Evolutionary conservation across 176 grass and related monocot genomes (phyloP), one percentile per base, ranked within the genome.

Genomic region (Cenchrus americanus): DNA sequence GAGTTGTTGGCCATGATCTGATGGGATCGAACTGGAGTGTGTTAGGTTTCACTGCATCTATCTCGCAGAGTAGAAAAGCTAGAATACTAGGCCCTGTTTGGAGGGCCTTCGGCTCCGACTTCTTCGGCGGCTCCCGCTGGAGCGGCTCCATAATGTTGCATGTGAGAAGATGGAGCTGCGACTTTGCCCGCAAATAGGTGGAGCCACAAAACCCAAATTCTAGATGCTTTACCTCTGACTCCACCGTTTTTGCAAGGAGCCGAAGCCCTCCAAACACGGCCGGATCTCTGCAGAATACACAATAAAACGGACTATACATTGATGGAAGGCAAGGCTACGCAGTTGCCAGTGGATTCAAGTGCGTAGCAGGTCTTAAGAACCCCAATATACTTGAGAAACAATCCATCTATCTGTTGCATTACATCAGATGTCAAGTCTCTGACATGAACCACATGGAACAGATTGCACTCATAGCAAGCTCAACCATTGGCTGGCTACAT

Each of bases 1-100:
- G 80, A 69, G 80, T 90, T 80, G 84, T 80, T 90, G 89, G 46
- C 32, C 10, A 69, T 17, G 13, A 75, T 60, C 85, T 76, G 89
- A 90, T 84, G 84, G 80, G 80, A 87, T 84, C 75, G 80, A 64
- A 84, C 84, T 84, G 79, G 30, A 53, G 84, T 75, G 55, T 57
- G 15, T 18, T 57, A 44, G 70, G 66, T 68, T 67, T 86, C 80
- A 68, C 51, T 54, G 68, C 62, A 83, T 83, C 79, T 59, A 10
- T 55, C 51, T 81, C 43, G 55, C 27, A 77, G 59, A 78, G 52
- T 3, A 82, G 78, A 23, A 75, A 30, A 46, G 46, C 52, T 32
- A 44, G 34, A 37, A 37, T 37, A 37, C 34, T 37, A 8, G n/a
- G n/a, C n/a, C n/a, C n/a, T n/a, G n/a, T n/a, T n/a, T n/a, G n/a